Base-by-base conservation (phyloP, 805 yeast genomes). In the Starmerella bacillaris region DNA sequence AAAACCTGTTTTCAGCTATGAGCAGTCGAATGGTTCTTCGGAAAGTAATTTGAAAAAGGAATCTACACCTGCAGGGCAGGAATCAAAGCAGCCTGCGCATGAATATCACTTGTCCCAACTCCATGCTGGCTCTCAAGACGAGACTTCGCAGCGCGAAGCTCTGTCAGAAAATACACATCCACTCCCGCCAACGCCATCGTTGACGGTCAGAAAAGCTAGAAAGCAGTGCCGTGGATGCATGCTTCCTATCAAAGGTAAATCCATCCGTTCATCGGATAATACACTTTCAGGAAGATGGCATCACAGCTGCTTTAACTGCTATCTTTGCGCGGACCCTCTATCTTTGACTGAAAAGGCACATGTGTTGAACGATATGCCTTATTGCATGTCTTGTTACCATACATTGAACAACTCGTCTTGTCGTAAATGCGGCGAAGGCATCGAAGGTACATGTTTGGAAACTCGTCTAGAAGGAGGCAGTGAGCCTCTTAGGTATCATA, bases 401-500 rank as follows among this genome's bases (percentile, higher is more conserved):
- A 59, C 61, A 36, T 61, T 68, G 36, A 89, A 86, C 53, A 69
- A 73, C 33, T 75, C 92, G 0, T 52, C 77, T 2, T 86, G 98
- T 56, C 61, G 61, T 31, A 56, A 63, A 12, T 86, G 98, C 55
- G 61, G 66, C 9, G 46, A 48, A 4, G 93, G 92, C 21, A 79
- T 89, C 32, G 94, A 86, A 53, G 96, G 96, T 4, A 72, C 71
- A 51, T 86, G 96, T 54, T 64, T 86, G 28, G 93, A 80, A 48
- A 77, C 58, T 1, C 31, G 46, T 5, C 27, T 37, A 11, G 41
- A 39, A n/a, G 37, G 26, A 12, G 48, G 31, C 21, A 83, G 75
- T 48, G 54, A 68, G 22, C 56, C 60, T 29, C 76, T 75, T 45
- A 67, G 82, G 38, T 84, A 79, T 63, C 96, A 86, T 51, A 57